A percentile compares a stretch with the other conserved stretches of the same genome.
phyloP scores from a whole-genome alignment of 1,284 basidiomycete species.

The Heterobasidion annosum region DNA sequence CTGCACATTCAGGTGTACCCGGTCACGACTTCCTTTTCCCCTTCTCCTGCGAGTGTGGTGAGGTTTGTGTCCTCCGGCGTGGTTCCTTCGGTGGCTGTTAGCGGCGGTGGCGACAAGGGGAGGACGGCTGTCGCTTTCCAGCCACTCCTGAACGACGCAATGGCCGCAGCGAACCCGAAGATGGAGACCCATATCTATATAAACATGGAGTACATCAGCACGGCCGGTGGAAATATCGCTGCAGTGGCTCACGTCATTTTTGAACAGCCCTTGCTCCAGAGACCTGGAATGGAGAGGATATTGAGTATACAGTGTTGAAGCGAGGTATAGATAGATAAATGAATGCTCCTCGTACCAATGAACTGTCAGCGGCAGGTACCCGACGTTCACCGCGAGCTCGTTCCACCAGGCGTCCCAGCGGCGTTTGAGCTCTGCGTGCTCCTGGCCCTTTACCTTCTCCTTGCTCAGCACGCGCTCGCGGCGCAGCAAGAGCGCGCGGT shows the following conservation, averaged over 20 bases:
- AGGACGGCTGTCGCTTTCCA: slow-evolving; percentile 66
- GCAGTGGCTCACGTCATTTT: slow-evolving; percentile 42
- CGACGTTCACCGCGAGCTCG: slow-evolving; percentile 66
- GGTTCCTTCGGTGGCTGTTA: background rate
- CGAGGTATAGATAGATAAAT: background rate
- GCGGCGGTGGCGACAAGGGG: slow-evolving; percentile 11
- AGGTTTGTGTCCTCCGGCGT: background rate
- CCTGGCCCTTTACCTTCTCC: slow-evolving; percentile 43
- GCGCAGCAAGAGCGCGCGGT: slow-evolving; percentile 45
- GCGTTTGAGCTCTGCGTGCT: slow-evolving; percentile 47
- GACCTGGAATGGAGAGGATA: slow-evolving; percentile 40
- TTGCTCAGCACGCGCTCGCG: slow-evolving; percentile 48
- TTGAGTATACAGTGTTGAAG: slow-evolving; percentile 1
- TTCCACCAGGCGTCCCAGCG: slow-evolving; percentile 66
- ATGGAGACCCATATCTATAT: slow-evolving; percentile 51
- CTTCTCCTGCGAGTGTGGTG: too few species aligned
- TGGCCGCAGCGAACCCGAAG: slow-evolving; percentile 54
- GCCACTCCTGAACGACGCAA: slow-evolving; percentile 61
- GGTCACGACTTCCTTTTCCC: too few species aligned
- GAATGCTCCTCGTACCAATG: slow-evolving; percentile 55
- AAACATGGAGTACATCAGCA: slow-evolving; percentile 2
- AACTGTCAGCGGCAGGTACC: slow-evolving; percentile 72
- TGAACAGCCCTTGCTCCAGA: slow-evolving; percentile 53
- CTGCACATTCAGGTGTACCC: too few species aligned
- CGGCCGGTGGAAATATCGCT: background rate